A percentile compares a stretch with the other conserved stretches of the same genome.
Conservation (phyloP, 768 basidiomycete genomes). For the Amanita pallidorosea region DNA sequence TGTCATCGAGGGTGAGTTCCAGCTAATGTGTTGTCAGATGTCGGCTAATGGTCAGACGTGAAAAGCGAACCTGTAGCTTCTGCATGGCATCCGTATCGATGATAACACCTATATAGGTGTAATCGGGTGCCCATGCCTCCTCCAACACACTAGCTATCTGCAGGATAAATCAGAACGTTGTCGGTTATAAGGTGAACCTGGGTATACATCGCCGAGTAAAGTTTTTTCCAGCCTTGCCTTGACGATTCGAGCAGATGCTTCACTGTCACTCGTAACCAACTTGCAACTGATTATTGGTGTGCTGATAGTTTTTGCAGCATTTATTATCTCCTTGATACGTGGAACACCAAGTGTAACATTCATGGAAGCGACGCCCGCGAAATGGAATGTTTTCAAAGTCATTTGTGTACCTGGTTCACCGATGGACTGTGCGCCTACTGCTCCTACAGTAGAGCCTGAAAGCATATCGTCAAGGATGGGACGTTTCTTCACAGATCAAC, state of each 20-base stretch:
- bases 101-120: slow-evolving; percentile 89
- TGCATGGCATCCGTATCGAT: slow-evolving; percentile 82
- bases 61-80: slow-evolving; percentile 62
- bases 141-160: slow-evolving; percentile 89
- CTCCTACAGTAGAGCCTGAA: slow-evolving; percentile 91
- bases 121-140: slow-evolving; percentile 91
- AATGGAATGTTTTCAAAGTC: slow-evolving; percentile 99
- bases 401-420: slow-evolving; percentile 99
- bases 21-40: slow-evolving; percentile 38
- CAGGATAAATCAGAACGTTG: background rate
- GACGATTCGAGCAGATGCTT: slow-evolving; percentile 94
- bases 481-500: background rate
- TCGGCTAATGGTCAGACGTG: background rate
- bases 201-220: slow-evolving; percentile 76
- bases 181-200: background rate
- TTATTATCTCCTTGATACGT: slow-evolving; percentile 99
- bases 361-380: slow-evolving; percentile 99
- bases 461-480: background rate
- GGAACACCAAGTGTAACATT: slow-evolving; percentile 99
- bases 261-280: slow-evolving; percentile 73
- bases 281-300: slow-evolving; percentile 98
- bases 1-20: slow-evolving; percentile 84
- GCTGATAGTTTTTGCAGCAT: slow-evolving; percentile 93
- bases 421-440: slow-evolving; percentile 97
- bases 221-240: slow-evolving; percentile 96